Evolutionary conservation across 805 yeast genomes (phyloP), one percentile per base, ranked within the genome.

Genomic region (Millerozyma miso): DNA sequence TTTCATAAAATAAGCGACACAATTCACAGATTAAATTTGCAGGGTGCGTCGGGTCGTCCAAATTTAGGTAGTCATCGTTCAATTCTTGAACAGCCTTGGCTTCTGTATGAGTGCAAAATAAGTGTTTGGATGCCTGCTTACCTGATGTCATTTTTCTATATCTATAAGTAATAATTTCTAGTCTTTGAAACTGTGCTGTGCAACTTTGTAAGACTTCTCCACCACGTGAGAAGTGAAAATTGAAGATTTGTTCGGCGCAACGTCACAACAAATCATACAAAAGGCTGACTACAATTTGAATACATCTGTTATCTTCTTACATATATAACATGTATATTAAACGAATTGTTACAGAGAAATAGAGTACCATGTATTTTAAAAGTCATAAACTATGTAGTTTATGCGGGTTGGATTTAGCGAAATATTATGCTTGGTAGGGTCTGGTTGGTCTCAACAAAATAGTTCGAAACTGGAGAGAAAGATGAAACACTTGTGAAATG

Each of bases 1-100:
- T 84, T 51, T 77, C 72, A 60, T 85, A 91, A 59, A 91, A 88
- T 14, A 76, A 66, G 40, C 78, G 71, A 59, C 97, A 89, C 23
- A 90, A 72, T 46, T 84, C 85, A 60, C 96, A 88, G 47, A 90
- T 87, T 53, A 85, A 68, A 54, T 85, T 82, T 2, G 96, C 95
- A 0, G 97, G 96, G 59, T 85, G 91, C 34, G 67, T 60, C 12
- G 80, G 77, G 26, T 37, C 15, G 8, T 37, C 18, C 8, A 29
- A 18, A 23, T 37, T 33, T 15, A 37, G 19, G 5, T 19, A 37
- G 6, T 15, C n/a, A 46, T 76, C 80, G n/a, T 61, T 50, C 2
- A 77, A 49, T 16, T 51, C 48, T 51, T 12, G 19, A 13, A 23
- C 10, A 23, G 29, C 29, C 29, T 23, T 6, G 10, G 29, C 6